Evolutionary conservation across 1,139 yeast genomes (phyloP).

Genomic region (Nakaseomyces sp.): DNA sequence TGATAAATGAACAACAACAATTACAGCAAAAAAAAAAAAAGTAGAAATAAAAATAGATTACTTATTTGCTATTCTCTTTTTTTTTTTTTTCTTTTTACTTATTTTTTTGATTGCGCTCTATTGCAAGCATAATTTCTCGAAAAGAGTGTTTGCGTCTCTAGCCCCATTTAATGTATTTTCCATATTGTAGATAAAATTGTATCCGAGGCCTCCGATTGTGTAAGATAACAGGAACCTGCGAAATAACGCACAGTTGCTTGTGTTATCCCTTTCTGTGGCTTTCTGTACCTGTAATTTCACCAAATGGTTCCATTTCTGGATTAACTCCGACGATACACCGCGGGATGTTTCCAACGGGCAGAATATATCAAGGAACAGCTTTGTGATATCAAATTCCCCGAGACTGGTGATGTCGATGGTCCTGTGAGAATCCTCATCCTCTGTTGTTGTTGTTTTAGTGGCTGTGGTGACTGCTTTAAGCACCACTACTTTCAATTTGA

Average conservation of each 20-base stretch:
- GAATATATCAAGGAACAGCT: not conserved
- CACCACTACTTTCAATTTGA: not conserved
- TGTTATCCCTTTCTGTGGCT: not conserved
- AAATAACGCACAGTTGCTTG: not conserved
- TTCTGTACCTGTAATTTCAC: not conserved
- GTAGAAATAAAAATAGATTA: too few relatives aligned
- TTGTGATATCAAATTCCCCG: not conserved
- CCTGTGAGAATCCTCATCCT: not conserved
- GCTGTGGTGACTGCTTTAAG: not conserved
- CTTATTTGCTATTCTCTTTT: not conserved
- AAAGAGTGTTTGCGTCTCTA: not conserved
- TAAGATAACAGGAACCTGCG: not conserved
- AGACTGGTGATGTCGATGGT: not conserved
- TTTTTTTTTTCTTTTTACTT: not conserved
- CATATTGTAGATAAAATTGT: not conserved
- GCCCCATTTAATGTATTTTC: not conserved
- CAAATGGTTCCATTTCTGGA: not conserved
- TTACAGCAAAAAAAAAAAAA: too few relatives aligned
- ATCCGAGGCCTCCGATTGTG: slow-evolving; percentile 3
- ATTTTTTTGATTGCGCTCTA: not conserved
- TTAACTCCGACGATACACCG: not conserved
- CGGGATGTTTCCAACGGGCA: not conserved
- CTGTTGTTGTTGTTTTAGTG: too few relatives aligned
- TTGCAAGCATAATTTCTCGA: not conserved
- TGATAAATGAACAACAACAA: too few relatives aligned